Evolutionary conservation across 2,329 filamentous ascomycete species (phyloP).

Genomic region (Biscogniauxia sp.): DNA sequence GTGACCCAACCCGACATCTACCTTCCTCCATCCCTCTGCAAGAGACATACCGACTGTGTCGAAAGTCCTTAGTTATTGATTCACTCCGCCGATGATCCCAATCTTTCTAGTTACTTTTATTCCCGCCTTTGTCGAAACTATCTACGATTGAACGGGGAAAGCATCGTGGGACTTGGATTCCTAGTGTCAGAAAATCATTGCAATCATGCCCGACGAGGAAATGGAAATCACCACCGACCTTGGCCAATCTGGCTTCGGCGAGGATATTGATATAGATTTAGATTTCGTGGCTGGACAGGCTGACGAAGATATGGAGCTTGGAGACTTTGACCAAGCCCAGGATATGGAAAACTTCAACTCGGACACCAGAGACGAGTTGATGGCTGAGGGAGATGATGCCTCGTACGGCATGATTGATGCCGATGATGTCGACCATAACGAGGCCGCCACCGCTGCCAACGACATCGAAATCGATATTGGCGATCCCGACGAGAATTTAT

Average conservation of each 20-base stretch:
- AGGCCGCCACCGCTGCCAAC: slow-evolving; percentile 20
- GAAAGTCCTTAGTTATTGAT: not conserved
- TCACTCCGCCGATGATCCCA: not conserved
- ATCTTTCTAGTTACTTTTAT: not conserved
- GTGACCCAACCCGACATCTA: not conserved
- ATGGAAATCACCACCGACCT: slow-evolving; percentile 35
- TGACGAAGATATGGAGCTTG: slow-evolving; percentile 34
- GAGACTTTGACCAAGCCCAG: slow-evolving; percentile 29
- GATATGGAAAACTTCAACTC: slow-evolving; percentile 31
- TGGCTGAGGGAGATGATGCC: slow-evolving; percentile 34
- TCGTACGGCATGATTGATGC: slow-evolving; percentile 35
- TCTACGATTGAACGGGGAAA: not conserved
- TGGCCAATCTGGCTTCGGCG: slow-evolving; percentile 26
- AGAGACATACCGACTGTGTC: not conserved
- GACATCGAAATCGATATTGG: slow-evolving; percentile 34
- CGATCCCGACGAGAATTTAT: slow-evolving; percentile 25
- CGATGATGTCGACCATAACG: slow-evolving; percentile 28
- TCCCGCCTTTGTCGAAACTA: not conserved
- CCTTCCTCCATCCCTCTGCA: not conserved
- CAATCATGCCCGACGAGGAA: slow-evolving; percentile 32
- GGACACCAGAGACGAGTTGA: slow-evolving; percentile 33
- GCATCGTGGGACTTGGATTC: not conserved
- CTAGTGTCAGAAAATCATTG: not conserved
- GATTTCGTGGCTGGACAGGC: slow-evolving; percentile 30
- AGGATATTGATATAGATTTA: slow-evolving; percentile 36